Evolutionary conservation across 2,329 filamentous ascomycete species (phyloP).

Genomic region (Corinectria fuckeliana): DNA sequence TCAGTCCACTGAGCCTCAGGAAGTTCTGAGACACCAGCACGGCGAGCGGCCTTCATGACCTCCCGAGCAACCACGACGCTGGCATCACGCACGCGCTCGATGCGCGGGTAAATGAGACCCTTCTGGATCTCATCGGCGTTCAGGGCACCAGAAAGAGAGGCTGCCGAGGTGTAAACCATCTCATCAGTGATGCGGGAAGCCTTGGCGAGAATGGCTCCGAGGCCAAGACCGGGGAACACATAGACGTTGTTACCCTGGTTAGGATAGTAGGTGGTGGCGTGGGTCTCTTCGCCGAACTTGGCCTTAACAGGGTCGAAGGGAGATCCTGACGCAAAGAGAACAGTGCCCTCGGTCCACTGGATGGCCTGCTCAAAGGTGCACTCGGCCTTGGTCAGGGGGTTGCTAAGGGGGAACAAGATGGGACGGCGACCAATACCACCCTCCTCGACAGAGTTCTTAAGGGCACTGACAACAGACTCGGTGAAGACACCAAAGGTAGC

Average conservation of each 20-base stretch:
- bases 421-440: constrained; percentile 76
- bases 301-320: constrained; percentile 80
- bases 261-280: constrained; percentile 72
- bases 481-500: constrained; percentile 96
- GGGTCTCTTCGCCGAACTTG: constrained; percentile 61
- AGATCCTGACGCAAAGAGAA: constrained; percentile 93
- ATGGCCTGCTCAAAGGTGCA: constrained; percentile 96
- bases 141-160: constrained; percentile 78
- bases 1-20: constrained; percentile 73
- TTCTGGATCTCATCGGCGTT: constrained; percentile 81
- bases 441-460: constrained; percentile 68
- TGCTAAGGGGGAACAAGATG: constrained; percentile 95
- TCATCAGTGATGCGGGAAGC: constrained; percentile 84
- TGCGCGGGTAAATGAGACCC: constrained; percentile 88
- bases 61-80: constrained; percentile 85
- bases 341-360: constrained; percentile 86
- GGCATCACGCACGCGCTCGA: constrained; percentile 90
- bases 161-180: constrained; percentile 96
- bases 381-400: constrained; percentile 95
- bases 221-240: constrained; percentile 94
- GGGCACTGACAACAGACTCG: constrained; percentile 78
- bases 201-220: constrained; percentile 92
- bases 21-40: constrained; percentile 76
- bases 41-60: constrained; percentile 90
- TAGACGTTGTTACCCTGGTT: constrained; percentile 90